These are phyloP conservation scores for Paxillus ammoniavirescens DNA, from an alignment of 768 basidiomycete species.

Conservation along the genomic window DNA sequence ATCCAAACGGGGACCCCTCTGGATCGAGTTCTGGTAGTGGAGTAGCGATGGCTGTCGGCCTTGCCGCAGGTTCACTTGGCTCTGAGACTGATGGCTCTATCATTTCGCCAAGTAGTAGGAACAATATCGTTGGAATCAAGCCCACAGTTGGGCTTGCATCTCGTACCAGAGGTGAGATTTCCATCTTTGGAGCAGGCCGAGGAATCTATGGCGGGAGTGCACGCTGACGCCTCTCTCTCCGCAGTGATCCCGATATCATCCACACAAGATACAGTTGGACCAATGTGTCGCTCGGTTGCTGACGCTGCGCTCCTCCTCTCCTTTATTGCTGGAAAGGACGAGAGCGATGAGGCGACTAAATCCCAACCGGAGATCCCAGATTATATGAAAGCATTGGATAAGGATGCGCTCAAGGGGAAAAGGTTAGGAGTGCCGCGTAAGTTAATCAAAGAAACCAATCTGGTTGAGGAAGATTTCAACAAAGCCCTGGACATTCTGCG, in stretches of 20 bases:
- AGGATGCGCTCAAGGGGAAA: slow-evolving; percentile 46
- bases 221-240: background rate
- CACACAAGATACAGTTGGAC: slow-evolving; percentile 60
- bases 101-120: slow-evolving; percentile 38
- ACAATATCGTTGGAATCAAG: slow-evolving; percentile 43
- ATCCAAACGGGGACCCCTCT: slow-evolving; percentile 37
- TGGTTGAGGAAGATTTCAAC: slow-evolving; percentile 37
- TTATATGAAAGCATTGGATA: slow-evolving; percentile 51
- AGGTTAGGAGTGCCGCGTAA: slow-evolving; percentile 54
- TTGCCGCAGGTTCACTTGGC: slow-evolving; percentile 42
- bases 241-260: slow-evolving; percentile 56
- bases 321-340: slow-evolving; percentile 52
- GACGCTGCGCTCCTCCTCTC: slow-evolving; percentile 56
- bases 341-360: slow-evolving; percentile 51
- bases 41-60: slow-evolving; percentile 41
- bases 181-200: background rate
- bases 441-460: slow-evolving; percentile 23
- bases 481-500: slow-evolving; percentile 36
- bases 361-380: slow-evolving; percentile 56
- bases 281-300: slow-evolving; percentile 51
- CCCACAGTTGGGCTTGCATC: slow-evolving; percentile 42
- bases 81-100: slow-evolving; percentile 51
- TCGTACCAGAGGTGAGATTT: slow-evolving; percentile 31
- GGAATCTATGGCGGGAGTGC: background rate
- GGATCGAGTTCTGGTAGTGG: slow-evolving; percentile 46